Conservation (phyloP, 2,329 filamentous ascomycete genomes). For the Hawksworthiomyces lignivorus region DNA sequence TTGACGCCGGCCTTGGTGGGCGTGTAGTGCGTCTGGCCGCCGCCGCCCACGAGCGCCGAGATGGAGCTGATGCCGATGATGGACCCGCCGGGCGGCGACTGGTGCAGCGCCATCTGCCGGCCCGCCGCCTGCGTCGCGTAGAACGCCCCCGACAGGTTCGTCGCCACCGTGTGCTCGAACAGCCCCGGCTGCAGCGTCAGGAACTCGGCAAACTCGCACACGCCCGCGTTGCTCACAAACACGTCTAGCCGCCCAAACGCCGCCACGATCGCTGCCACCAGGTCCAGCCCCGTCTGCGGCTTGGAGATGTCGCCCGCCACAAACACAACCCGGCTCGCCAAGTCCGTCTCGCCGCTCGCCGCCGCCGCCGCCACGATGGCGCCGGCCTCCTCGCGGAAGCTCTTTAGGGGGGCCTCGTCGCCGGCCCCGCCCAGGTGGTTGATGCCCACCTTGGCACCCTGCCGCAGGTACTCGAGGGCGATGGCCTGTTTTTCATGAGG, state of each 20-base stretch:
- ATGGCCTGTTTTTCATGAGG: conserved; percentile 6
- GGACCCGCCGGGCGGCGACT: conserved; percentile 61
- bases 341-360: not conserved
- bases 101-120: conserved; percentile 62
- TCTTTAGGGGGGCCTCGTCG: conserved; percentile 10
- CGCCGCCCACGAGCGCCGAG: conserved; percentile 56
- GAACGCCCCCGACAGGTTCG: conserved; percentile 84
- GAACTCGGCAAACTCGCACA: conserved; percentile 85
- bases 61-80: conserved; percentile 50
- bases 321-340: conserved; percentile 1
- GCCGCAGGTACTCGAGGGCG: conserved; percentile 13
- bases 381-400: conserved; percentile 5
- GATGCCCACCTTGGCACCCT: conserved; percentile 13
- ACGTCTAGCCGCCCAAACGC: conserved; percentile 53
- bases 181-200: conserved; percentile 64
- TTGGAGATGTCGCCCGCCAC: conserved; percentile 9
- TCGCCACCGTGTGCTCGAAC: conserved; percentile 63
- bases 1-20: conserved; percentile 64
- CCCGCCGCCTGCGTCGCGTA: conserved; percentile 80
- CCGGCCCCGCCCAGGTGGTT: conserved; percentile 11
- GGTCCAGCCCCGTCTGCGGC: conserved; percentile 6
- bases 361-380: conserved; percentile 1
- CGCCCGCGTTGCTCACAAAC: conserved; percentile 81
- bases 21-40: conserved; percentile 62
- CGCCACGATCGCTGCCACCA: conserved; percentile 7